Percentiles rank a stretch among this genome's conserved stretches.
These are phyloP conservation scores for Pisolithus albus DNA, from an alignment of 768 basidiomycete genomes.

Conservation along the genomic window DNA sequence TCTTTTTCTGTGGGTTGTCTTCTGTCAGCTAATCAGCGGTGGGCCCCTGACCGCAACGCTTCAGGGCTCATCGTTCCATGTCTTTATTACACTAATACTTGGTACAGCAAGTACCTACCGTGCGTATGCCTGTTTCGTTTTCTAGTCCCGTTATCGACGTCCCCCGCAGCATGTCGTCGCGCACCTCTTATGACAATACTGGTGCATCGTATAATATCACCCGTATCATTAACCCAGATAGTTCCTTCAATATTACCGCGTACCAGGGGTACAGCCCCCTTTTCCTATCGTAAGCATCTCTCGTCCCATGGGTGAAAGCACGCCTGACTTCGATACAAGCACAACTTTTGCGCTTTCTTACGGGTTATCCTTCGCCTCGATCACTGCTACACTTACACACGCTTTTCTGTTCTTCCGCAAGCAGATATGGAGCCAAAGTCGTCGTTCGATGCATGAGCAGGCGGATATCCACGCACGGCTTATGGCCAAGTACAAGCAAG, in stretches of 20 bases:
- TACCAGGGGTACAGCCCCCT: conserved; percentile 57
- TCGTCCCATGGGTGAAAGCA: neutral
- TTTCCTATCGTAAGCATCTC: conserved; percentile 40
- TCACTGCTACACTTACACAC: conserved; percentile 70
- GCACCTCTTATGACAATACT: conserved; percentile 59
- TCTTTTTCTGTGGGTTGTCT: conserved; percentile 68
- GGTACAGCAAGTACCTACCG: conserved; percentile 52
- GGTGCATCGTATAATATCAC: conserved; percentile 53
- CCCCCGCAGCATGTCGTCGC: conserved; percentile 43
- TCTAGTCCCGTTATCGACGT: neutral
- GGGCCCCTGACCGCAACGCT: neutral
- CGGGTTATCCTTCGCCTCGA: conserved; percentile 73
- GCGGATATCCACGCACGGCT: conserved; percentile 66
- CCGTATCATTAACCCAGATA: conserved; percentile 46
- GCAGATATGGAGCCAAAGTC: conserved; percentile 67
- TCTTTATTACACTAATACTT: conserved; percentile 63
- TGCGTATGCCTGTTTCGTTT: neutral
- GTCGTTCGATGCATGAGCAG: conserved; percentile 68
- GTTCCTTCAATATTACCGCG: conserved; percentile 47
- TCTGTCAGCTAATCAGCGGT: conserved; percentile 36
- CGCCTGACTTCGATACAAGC: neutral
- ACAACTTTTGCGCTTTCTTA: conserved; percentile 71
- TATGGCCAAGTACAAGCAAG: conserved; percentile 51
- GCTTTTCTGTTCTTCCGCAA: conserved; percentile 72
- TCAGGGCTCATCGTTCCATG: conserved; percentile 47